Conservation (phyloP, 2,329 filamentous ascomycete genomes). For the Alternaria sp. region DNA sequence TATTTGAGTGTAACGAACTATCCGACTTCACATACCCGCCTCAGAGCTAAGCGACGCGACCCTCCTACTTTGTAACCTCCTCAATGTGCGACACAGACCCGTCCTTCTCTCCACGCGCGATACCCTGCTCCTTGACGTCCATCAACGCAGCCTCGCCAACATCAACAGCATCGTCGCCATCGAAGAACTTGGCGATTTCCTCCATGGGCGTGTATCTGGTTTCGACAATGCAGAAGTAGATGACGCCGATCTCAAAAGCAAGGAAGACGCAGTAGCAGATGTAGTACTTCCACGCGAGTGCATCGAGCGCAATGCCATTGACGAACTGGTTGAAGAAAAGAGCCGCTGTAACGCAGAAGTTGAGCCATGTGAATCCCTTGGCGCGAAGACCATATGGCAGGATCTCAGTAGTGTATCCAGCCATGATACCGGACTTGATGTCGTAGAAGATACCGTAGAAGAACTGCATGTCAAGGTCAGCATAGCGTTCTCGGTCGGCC, state of each 20-base stretch:
- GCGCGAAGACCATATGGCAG: slow-evolving; percentile 38
- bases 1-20: not conserved
- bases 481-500: not conserved
- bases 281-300: slow-evolving; percentile 27
- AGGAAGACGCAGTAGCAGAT: slow-evolving; percentile 27
- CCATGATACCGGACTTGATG: slow-evolving; percentile 17
- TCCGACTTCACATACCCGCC: not conserved
- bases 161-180: slow-evolving; percentile 21
- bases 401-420: slow-evolving; percentile 43
- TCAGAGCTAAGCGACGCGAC: not conserved
- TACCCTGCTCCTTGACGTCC: slow-evolving; percentile 20
- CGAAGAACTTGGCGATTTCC: slow-evolving; percentile 23
- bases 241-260: slow-evolving; percentile 14
- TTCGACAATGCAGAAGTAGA: slow-evolving; percentile 26
- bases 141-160: slow-evolving; percentile 18
- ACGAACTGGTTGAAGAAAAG: slow-evolving; percentile 23
- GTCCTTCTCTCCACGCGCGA: not conserved
- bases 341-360: slow-evolving; percentile 14
- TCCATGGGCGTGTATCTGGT: slow-evolving; percentile 24
- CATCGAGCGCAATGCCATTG: slow-evolving; percentile 25
- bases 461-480: slow-evolving; percentile 5
- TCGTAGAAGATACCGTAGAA: slow-evolving; percentile 19
- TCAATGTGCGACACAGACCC: slow-evolving; percentile 3
- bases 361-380: slow-evolving; percentile 13
- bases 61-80: not conserved